Evolutionary conservation across 2,329 filamentous ascomycete species (phyloP).

Genomic region (Ascochyta lentis): DNA sequence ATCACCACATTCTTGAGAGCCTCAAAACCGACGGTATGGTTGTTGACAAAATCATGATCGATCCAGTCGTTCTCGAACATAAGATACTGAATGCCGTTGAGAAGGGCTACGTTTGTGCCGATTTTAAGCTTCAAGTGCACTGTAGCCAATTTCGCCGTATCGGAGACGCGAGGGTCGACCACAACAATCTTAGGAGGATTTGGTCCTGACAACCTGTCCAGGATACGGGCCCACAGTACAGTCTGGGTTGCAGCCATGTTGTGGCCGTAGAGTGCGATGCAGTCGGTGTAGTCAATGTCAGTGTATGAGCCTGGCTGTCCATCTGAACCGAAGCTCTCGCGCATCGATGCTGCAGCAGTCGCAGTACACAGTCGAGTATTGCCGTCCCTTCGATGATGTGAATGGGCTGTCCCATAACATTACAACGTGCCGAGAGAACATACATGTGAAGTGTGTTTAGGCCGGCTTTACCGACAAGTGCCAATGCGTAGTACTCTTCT

Average conservation of each 20-base stretch:
- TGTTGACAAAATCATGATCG: slow-evolving; percentile 9
- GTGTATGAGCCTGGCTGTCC: slow-evolving; percentile 15
- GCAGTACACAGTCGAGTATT: slow-evolving; percentile 15
- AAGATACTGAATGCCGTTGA: slow-evolving; percentile 15
- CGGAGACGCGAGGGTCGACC: slow-evolving; percentile 12
- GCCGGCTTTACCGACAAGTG: slow-evolving; percentile 14
- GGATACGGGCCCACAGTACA: slow-evolving; percentile 8
- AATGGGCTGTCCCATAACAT: not conserved
- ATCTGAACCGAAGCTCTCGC: slow-evolving; percentile 13
- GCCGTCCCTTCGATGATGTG: not conserved
- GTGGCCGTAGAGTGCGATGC: slow-evolving; percentile 12
- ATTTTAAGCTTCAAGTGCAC: slow-evolving; percentile 15
- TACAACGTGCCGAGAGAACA: not conserved
- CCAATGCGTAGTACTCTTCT: slow-evolving; percentile 16
- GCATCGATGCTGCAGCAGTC: slow-evolving; percentile 14
- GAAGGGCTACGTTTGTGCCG: slow-evolving; percentile 15
- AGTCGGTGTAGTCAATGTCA: slow-evolving; percentile 17
- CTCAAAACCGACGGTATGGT: slow-evolving; percentile 12
- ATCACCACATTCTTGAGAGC: slow-evolving; percentile 4
- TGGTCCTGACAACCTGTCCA: slow-evolving; percentile 10
- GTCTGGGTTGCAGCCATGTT: slow-evolving; percentile 17
- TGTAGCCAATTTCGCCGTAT: slow-evolving; percentile 15
- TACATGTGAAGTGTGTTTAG: slow-evolving; percentile 16
- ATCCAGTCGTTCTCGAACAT: slow-evolving; percentile 17
- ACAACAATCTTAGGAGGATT: slow-evolving; percentile 13